Evolutionary conservation across 768 basidiomycete species (phyloP).

Genomic region (Xerocomellus intermedius): DNA sequence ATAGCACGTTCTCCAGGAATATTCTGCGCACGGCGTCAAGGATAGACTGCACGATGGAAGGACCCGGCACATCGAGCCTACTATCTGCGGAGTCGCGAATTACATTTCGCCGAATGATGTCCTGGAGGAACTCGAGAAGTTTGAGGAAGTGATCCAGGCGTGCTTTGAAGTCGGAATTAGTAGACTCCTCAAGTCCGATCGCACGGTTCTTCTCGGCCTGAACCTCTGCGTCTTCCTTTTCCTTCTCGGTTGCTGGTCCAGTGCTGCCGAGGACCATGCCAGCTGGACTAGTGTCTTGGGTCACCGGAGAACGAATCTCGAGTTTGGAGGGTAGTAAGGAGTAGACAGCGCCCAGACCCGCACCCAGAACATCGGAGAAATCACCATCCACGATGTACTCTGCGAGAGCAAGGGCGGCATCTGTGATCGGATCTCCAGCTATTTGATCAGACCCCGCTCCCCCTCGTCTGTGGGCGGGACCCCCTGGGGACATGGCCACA

Average conservation of each 20-base stretch:
- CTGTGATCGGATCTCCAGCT: slow-evolving; percentile 65
- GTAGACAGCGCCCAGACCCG: slow-evolving; percentile 90
- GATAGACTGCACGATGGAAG: slow-evolving; percentile 80
- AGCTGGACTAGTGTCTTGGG: slow-evolving; percentile 38
- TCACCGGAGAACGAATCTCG: slow-evolving; percentile 52
- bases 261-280: slow-evolving; percentile 76
- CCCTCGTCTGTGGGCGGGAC: slow-evolving; percentile 43
- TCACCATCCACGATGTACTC: slow-evolving; percentile 97
- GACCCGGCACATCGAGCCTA: slow-evolving; percentile 52
- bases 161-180: slow-evolving; percentile 69
- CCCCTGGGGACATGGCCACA: slow-evolving; percentile 86
- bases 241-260: slow-evolving; percentile 52
- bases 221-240: slow-evolving; percentile 53
- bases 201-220: slow-evolving; percentile 51
- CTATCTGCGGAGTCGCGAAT: slow-evolving; percentile 37
- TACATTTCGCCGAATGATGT: slow-evolving; percentile 73
- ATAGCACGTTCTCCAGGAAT: slow-evolving; percentile 91
- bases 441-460: slow-evolving; percentile 25
- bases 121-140: slow-evolving; percentile 87
- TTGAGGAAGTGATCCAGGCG: slow-evolving; percentile 89
- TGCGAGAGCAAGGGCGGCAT: slow-evolving; percentile 83
- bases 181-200: slow-evolving; percentile 75
- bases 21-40: slow-evolving; percentile 78
- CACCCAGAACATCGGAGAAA: slow-evolving; percentile 95
- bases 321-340: slow-evolving; percentile 88